phyloP scores from a whole-genome alignment of 495 filamentous ascomycete species.

The Lentithecium fluviatile region DNA sequence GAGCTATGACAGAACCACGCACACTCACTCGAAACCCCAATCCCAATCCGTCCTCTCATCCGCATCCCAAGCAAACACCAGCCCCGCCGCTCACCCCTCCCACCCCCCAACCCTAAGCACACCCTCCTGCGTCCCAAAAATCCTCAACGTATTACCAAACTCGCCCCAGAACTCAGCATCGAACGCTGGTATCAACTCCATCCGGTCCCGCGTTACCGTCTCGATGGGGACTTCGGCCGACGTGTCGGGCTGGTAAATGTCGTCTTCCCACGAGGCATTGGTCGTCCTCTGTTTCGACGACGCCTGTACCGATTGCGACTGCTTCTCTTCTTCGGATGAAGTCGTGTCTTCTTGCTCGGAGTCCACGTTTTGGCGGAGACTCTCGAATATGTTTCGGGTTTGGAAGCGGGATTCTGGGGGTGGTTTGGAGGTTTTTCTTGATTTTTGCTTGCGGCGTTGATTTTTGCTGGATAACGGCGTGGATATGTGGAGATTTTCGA shows the following conservation, averaged over 20 bases:
- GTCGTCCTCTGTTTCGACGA: no score
- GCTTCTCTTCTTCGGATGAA: neutral
- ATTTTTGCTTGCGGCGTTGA: neutral
- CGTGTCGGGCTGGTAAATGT: neutral
- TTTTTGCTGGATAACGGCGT: neutral
- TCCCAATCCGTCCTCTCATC: no score
- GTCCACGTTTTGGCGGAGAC: neutral
- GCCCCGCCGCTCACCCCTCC: neutral
- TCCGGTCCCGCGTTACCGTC: constrained; percentile 16
- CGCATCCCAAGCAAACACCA: no score
- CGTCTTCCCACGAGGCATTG: constrained; percentile 20
- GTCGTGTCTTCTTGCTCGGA: neutral
- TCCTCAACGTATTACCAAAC: constrained; percentile 64
- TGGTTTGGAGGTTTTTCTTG: neutral
- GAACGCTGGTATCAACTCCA: constrained; percentile 48
- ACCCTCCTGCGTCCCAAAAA: constrained; percentile 63
- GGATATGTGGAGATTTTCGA: no score
- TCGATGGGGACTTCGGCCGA: neutral
- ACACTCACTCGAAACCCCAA: no score
- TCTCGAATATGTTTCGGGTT: neutral
- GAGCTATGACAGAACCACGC: no score
- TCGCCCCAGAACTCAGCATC: constrained; percentile 58
- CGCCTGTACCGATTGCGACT: no score
- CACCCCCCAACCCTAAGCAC: constrained; percentile 38
- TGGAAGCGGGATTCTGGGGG: neutral